These are phyloP conservation scores for Murraya koenigii DNA, from an alignment of 345 rosid species.

Conservation along the genomic window DNA sequence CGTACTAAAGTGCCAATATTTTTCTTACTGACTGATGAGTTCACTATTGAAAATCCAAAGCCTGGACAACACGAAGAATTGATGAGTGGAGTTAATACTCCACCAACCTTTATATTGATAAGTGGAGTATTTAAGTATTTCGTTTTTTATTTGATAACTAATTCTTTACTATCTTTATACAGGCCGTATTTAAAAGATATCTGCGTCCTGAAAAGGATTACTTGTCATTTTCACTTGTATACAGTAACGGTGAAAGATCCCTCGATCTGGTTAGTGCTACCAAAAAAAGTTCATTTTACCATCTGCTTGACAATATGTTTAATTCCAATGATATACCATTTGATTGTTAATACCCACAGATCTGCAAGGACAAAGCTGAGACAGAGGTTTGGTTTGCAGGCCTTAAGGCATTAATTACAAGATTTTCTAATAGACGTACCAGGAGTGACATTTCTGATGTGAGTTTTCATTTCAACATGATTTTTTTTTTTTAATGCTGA, in stretches of 20 bases:
- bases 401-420: conserved; percentile 66
- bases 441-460: conserved; percentile 76
- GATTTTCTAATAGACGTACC: conserved; percentile 46
- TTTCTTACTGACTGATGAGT: not conserved
- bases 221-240: conserved; percentile 88
- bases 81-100: no score
- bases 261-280: conserved; percentile 82
- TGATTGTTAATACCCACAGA: conserved; percentile 43
- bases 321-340: conserved; percentile 10
- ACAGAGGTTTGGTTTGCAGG: conserved; percentile 86
- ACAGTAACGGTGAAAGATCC: conserved; percentile 85
- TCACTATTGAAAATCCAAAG: no score
- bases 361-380: conserved; percentile 96
- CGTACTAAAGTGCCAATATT: not conserved
- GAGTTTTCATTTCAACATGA: conserved; percentile 24
- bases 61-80: no score
- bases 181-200: conserved; percentile 92
- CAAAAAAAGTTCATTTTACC: not conserved
- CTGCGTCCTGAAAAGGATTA: conserved; percentile 94
- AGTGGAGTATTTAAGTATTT: no score
- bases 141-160: no score
- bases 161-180: conserved; percentile 13
- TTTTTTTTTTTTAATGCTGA: not conserved
- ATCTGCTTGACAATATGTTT: conserved; percentile 3
- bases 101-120: no score